Conservation (phyloP, 257 asterid species). For the Nicotiana otophora region DNA sequence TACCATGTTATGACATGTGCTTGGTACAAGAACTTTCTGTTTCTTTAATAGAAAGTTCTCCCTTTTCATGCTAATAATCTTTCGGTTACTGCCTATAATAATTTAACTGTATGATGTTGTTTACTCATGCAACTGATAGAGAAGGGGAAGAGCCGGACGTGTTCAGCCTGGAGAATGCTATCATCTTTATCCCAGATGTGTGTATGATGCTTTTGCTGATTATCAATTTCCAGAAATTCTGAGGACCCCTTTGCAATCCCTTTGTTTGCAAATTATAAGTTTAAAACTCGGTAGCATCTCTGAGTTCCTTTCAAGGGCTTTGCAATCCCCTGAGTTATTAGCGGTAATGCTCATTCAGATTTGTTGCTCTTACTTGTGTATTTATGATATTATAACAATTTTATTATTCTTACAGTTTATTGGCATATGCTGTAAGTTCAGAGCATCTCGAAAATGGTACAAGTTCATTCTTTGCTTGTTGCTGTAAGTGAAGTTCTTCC, state of each 20-base stretch:
- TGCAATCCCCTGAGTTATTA: constrained; percentile 84
- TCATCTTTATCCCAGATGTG: constrained; percentile 86
- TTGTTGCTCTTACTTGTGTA: constrained; percentile 16
- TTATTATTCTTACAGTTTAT: neutral
- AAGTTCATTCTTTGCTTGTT: constrained; percentile 1
- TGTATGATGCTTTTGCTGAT: constrained; percentile 77
- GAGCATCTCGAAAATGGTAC: neutral
- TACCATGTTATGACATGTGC: neutral
- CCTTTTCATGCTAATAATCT: neutral
- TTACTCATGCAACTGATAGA: constrained; percentile 40
- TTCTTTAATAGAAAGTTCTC: neutral
- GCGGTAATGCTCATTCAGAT: constrained; percentile 55
- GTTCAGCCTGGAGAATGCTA: constrained; percentile 97
- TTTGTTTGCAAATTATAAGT: constrained; percentile 93
- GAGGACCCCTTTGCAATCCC: constrained; percentile 95
- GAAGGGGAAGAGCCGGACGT: constrained; percentile 99
- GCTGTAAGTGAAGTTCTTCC: neutral
- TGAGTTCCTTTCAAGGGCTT: constrained; percentile 76
- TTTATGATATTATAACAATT: constrained; percentile 8
- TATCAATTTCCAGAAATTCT: constrained; percentile 88
- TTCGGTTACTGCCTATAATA: neutral
- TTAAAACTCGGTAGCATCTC: constrained; percentile 80
- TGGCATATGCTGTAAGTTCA: neutral
- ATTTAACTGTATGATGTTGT: constrained; percentile 4
- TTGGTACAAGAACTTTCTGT: neutral